A percentile compares a stretch with the other conserved stretches of the same genome.
phyloP scores from a whole-genome alignment of 495 filamentous ascomycete species.

The Xylaria nigripes region DNA sequence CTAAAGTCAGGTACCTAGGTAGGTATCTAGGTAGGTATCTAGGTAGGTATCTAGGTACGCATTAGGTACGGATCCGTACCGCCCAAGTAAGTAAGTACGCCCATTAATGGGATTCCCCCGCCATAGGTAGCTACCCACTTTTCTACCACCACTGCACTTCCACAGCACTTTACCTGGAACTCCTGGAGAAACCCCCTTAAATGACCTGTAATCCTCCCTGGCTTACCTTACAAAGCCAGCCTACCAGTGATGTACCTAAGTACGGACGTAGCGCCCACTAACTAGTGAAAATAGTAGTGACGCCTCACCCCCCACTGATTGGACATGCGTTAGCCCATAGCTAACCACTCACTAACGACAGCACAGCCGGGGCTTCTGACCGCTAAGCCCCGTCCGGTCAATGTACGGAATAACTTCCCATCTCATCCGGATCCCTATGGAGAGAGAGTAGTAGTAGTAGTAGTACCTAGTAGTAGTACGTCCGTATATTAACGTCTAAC shows the following conservation, averaged over 20 bases:
- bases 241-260: too few relatives aligned
- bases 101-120: too few relatives aligned
- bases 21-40: too few relatives aligned
- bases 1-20: too few relatives aligned
- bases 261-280: too few relatives aligned
- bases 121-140: neutral
- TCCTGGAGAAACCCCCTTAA: neutral
- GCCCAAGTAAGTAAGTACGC: too few relatives aligned
- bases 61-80: neutral
- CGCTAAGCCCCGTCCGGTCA: conserved; percentile 9
- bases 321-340: neutral
- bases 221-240: neutral
- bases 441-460: neutral
- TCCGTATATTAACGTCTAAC: too few relatives aligned
- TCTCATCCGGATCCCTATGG: neutral
- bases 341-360: neutral
- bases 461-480: too few relatives aligned
- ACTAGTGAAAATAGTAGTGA: neutral
- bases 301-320: neutral
- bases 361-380: neutral
- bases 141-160: too few relatives aligned
- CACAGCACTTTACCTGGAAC: neutral
- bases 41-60: too few relatives aligned
- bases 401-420: too few relatives aligned
- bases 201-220: neutral